Percentiles rank a stretch among this genome's conserved stretches.
Conservation (phyloP, 1,284 basidiomycete genomes). For the Xanthoconium separans region DNA sequence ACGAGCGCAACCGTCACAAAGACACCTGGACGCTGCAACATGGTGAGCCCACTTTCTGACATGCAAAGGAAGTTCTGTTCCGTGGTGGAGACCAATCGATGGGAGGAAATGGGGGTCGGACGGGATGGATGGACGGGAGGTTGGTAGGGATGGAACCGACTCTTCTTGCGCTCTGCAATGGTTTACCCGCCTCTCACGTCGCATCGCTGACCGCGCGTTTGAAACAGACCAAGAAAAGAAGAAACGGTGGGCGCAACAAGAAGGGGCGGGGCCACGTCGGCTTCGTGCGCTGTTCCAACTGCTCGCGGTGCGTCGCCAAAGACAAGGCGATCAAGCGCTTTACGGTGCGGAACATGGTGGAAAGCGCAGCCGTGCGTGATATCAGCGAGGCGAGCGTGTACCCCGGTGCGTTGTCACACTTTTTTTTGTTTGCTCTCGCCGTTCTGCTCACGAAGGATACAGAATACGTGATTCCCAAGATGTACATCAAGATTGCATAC, state of each 20-base stretch:
- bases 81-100: conserved; percentile 4
- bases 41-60: conserved; percentile 27
- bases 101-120: not conserved
- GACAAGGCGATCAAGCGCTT: conserved; percentile 99
- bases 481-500: conserved; percentile 99
- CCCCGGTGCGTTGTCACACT: conserved; percentile 58
- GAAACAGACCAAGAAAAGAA: conserved; percentile 94
- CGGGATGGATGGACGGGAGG: conserved; percentile 11
- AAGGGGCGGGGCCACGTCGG: conserved; percentile 96
- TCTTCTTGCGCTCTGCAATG: no score
- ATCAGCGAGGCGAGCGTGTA: conserved; percentile 97
- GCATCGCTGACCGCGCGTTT: conserved; percentile 3
- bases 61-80: not conserved
- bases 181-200: not conserved
- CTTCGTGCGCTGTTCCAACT: conserved; percentile 98
- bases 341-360: conserved; percentile 99
- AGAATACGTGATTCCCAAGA: conserved; percentile 98
- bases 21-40: conserved; percentile 24
- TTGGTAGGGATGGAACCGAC: not conserved
- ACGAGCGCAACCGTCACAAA: conserved; percentile 21
- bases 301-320: conserved; percentile 91
- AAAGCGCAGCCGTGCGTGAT: conserved; percentile 97
- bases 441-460: conserved; percentile 1
- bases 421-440: not conserved
- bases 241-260: conserved; percentile 98